Base-by-base conservation (phyloP, 441 rosid species). In the Theobroma grandiflorum region DNA sequence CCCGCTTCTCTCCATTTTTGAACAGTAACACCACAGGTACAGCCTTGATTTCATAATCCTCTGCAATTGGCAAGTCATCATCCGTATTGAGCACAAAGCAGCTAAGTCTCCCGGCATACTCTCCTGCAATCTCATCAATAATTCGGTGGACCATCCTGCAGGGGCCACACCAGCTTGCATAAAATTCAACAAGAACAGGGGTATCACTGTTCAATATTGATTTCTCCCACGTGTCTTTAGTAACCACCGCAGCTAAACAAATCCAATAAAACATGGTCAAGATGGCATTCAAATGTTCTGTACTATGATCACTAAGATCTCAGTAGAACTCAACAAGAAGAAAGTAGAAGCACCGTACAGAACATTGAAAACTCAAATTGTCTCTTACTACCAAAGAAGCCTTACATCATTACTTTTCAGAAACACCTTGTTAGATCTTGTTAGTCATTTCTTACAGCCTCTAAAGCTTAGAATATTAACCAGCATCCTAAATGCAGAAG, bases 151-250 rank as follows among this genome's bases (percentile, higher is more conserved):
- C 98, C 96, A 96, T 96, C 85, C 85, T 84, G 89, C 98, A 96
- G 47, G 99, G 99, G 22, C 98, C 99, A 42, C 99, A 96, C 99
- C 98, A 96, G 79, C 92, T 92, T 2, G 98, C 95, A 78, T 89
- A 91, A 85, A 96, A 96, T 76, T 94, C 97, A 43, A 96, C 99
- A 4, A 96, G 91, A 40, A 96, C 98, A 0, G 98, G 97, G 4
- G 83, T 76, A 67, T 95, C 88, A 55, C 92, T 94, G 59, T 86
- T 84, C 84, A 92, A 20, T 78, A 97, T 84, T 3, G 84, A 86
- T 20, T 86, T 86, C 53, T 91, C 90, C 99, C 98, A 92, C 0
- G 91, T 87, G 71, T 88, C 88, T 82, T 79, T 82, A 8, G 91
- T 89, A 66, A 93, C 88, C 61, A 76, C 89, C 33, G 84, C 77